Percentiles rank a stretch among this genome's conserved stretches.
Evolutionary conservation across 441 rosid genomes (phyloP).

Genomic region (Hura crepitans): DNA sequence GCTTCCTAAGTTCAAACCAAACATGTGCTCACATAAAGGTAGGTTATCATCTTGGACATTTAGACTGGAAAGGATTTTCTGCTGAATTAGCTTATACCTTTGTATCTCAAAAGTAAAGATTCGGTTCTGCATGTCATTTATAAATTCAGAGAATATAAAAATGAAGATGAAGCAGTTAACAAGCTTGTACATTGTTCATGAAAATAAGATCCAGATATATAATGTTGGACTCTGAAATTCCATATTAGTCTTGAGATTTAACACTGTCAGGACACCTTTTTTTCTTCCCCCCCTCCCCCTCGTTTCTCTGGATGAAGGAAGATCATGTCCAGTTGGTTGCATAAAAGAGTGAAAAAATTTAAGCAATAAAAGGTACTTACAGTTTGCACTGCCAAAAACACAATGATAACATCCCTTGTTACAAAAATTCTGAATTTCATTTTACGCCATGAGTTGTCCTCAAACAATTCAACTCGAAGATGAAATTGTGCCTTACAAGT

Average conservation of each 20-base stretch:
- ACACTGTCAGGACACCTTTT: background rate
- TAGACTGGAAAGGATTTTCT: background rate
- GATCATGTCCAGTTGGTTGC: too few species aligned
- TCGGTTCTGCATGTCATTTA: background rate
- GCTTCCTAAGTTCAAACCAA: constrained; percentile 2
- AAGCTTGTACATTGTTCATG: background rate
- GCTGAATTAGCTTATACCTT: background rate
- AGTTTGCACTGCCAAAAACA: constrained; percentile 81
- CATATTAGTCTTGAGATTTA: background rate
- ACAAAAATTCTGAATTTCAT: constrained; percentile 87
- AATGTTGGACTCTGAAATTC: background rate
- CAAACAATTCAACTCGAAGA: constrained; percentile 60
- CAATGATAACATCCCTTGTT: constrained; percentile 87
- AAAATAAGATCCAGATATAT: background rate
- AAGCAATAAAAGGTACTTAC: too few species aligned
- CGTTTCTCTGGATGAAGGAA: background rate
- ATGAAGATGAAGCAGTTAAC: background rate
- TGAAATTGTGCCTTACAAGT: constrained; percentile 95
- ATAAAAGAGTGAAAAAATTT: too few species aligned
- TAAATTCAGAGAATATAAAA: background rate
- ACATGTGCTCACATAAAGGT: background rate
- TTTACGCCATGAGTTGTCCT: constrained; percentile 87
- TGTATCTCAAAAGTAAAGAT: background rate
- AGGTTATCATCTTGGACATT: background rate
- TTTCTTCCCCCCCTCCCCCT: background rate